Evolutionary conservation across 108 stramenopile genomes (phyloP).

Genomic region (Pseudonitzschia multistriata): DNA sequence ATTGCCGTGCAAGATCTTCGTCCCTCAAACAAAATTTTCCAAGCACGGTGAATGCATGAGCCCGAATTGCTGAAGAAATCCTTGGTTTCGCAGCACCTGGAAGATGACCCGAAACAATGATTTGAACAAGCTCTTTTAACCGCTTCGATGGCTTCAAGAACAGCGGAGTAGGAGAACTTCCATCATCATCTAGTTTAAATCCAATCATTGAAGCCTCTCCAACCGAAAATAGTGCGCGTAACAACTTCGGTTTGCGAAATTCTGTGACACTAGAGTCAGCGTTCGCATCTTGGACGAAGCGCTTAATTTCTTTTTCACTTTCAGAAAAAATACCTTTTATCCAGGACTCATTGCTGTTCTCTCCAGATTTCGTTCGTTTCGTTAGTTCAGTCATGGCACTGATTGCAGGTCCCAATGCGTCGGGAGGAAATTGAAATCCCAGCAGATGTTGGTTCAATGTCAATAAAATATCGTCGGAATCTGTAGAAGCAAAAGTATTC

Average conservation of each 20-base stretch:
- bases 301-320: conserved; percentile 49
- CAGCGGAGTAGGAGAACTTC: conserved; percentile 15
- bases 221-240: conserved; percentile 54
- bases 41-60: conserved; percentile 77
- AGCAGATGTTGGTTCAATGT: conserved; percentile 39
- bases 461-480: conserved; percentile 23
- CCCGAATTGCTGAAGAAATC: conserved; percentile 54
- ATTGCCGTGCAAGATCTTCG: conserved; percentile 74
- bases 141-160: conserved; percentile 48
- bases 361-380: neutral
- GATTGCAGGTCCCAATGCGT: conserved; percentile 55
- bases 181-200: conserved; percentile 50
- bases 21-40: conserved; percentile 94
- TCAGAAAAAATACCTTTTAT: conserved; percentile 28
- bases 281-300: conserved; percentile 34
- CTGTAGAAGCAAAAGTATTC: conserved; percentile 30
- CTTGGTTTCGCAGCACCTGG: conserved; percentile 38
- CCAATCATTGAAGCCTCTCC: conserved; percentile 78
- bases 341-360: neutral
- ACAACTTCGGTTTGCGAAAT: conserved; percentile 27
- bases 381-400: conserved; percentile 40
- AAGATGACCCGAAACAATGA: conserved; percentile 50
- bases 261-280: conserved; percentile 23
- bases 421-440: conserved; percentile 46
- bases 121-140: conserved; percentile 55